Base-by-base conservation (phyloP, 805 yeast species). In the Metschnikowia bowlesiae region DNA sequence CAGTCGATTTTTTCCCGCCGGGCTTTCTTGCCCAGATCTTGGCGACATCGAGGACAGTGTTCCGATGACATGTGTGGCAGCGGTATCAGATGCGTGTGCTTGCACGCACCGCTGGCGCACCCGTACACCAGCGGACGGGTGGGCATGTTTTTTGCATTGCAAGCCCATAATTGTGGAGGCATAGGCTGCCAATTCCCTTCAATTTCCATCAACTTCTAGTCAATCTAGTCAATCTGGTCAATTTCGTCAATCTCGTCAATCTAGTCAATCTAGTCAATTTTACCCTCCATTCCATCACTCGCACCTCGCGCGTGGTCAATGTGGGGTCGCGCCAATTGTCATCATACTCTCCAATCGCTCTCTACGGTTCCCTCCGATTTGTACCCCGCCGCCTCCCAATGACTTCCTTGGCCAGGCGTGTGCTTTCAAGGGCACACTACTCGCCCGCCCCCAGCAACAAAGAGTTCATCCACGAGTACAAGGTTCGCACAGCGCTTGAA, bases 401-500 rank as follows among this genome's bases (percentile, higher is more conserved):
- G 43, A 18, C 22, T 26, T 30, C 26, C 7, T 29, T 39, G 34
- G 43, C 43, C 22, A 29, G 33, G 16, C 33, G 43, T 11, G 34
- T 30, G 34, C 16, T 39, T 1, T n/a, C 43, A 11, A 39, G 26
- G 30, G 16, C 43, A 29, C 34, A 13, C 18, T 42, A 42, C 45
- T 36, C 47, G 13, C 13, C 42, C 9, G 32, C 38, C 4, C 30
- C 31, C 30, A 30, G 29, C 41, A 37, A 22, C 22, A 16, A 44
- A 22, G 49, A 67, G 22, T 81, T 81, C 51, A 71, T 78, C 43
- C 69, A 75, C 48, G 83, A 81, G 50, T 82, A 83, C 63, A 74
- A 77, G 52, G 74, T 82, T 28, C 66, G 89, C 48, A 75, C 85
- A 1, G 74, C 82, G 5, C 65, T 84, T 28, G 87, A 83, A 53